A percentile compares a stretch with the other conserved stretches of the same genome.
Evolutionary conservation across 352 stramenopile genomes (phyloP).

Genomic region (Phytophthora kernoviae): DNA sequence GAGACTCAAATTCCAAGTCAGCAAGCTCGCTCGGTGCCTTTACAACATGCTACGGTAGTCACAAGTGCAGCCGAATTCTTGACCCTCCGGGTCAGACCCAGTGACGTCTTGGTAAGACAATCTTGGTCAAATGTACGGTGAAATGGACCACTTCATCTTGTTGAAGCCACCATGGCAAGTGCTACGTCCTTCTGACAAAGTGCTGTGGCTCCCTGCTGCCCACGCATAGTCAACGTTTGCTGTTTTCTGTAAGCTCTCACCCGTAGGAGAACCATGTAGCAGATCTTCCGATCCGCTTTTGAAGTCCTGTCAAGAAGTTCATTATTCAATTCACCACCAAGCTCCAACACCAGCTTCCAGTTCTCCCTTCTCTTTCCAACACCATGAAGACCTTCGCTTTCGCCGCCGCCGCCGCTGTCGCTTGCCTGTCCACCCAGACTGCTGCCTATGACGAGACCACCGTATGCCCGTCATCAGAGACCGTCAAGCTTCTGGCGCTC

Average conservation of each 20-base stretch:
- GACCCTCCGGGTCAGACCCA: too few relatives aligned
- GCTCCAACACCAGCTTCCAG: constrained; percentile 32
- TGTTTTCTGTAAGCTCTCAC: constrained; percentile 12
- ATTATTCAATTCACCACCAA: constrained; percentile 47
- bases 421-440: constrained; percentile 32
- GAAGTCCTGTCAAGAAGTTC: constrained; percentile 13
- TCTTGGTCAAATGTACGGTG: not conserved
- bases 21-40: constrained; percentile 12
- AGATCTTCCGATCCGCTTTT: not conserved
- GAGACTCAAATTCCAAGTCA: constrained; percentile 11
- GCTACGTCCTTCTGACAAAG: constrained; percentile 5
- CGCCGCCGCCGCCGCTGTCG: constrained; percentile 19
- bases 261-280: not conserved
- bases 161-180: constrained; percentile 5
- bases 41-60: constrained; percentile 22
- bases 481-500: constrained; percentile 35
- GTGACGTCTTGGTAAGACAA: too few relatives aligned
- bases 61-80: constrained; percentile 3
- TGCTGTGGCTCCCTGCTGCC: not conserved
- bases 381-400: constrained; percentile 49
- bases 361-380: constrained; percentile 13
- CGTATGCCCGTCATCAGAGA: constrained; percentile 34
- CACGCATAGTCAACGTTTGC: constrained; percentile 8
- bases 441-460: constrained; percentile 33
- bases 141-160: not conserved